Base-by-base conservation (phyloP, 768 basidiomycete genomes). In the Fomitopsis serialis region DNA sequence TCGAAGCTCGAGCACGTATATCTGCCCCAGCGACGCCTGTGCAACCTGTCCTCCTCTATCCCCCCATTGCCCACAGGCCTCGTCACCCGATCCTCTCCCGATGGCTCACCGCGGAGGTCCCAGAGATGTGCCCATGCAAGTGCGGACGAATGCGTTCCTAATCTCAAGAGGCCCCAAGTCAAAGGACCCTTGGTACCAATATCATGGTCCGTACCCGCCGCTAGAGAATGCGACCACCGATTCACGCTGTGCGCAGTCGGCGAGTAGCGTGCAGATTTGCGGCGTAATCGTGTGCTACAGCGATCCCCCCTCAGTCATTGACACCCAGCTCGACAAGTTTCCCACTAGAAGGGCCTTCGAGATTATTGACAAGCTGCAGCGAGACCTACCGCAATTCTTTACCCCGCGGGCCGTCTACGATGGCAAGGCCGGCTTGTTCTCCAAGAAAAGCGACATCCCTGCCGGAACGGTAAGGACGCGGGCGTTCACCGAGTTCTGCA, bases 391-490 rank as follows among this genome's bases (percentile, higher is more conserved):
- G 0, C 34, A 27, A 2, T 27, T 48, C 2, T 61, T 61, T 45
- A 56, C 42, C 23, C 57, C 57, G 1, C 57, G 57, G 5, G 50
- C 57, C 1, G 42, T 52, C 4, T 61, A 54, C 21, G 60, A 61
- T 21, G 60, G 60, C 8, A 49, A 48, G 27, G 50, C 55, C 35
- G 58, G 56, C 23, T 22, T 61, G n/a, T 61, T 54, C 48, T 53
- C 24, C 37, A 40, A 40, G 24, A 35, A 6, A 2, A 12, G 50
- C 8, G 48, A 56, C 2, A 55, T 60, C 5, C 37, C 35, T 2
- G n/a, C 50, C 22, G 43, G 42, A 4, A 23, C 22, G n/a, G 58
- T 60, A 44, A 2, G n/a, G n/a, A n/a, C n/a, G n/a, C n/a, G n/a
- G 48, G 40, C 17, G 15, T 10, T 1, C n/a, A 17, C 35, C 23